phyloP scores from a whole-genome alignment of 1,284 basidiomycete genomes.

The Kwoniella shivajii region DNA sequence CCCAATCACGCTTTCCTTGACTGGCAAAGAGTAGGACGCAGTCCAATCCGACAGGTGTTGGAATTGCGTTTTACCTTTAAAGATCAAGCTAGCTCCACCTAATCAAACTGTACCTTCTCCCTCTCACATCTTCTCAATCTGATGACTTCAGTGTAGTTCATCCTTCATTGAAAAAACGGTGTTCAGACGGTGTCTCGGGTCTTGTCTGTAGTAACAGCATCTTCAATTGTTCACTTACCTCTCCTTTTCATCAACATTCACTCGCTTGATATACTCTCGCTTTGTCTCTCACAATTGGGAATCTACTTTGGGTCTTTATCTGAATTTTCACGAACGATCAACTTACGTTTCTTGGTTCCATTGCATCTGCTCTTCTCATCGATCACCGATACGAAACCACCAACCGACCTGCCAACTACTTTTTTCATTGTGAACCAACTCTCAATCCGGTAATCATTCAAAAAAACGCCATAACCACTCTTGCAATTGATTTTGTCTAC shows the following conservation, averaged over 20 bases:
- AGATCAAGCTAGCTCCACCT: conserved; percentile 16
- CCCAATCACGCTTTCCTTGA: conserved; percentile 5
- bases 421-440: conserved; percentile 4
- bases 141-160: conserved; percentile 14
- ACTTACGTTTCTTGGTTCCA: conserved; percentile 7
- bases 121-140: conserved; percentile 2
- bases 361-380: conserved; percentile 1
- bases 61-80: conserved; percentile 14
- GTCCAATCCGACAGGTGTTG: too few species aligned
- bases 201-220: conserved; percentile 3
- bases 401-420: conserved; percentile 5
- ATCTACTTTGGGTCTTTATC: not conserved
- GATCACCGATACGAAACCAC: not conserved
- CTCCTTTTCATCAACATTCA: conserved; percentile 5
- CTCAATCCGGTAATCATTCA: conserved; percentile 1
- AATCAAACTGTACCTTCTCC: conserved; percentile 9
- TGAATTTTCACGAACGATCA: conserved; percentile 6
- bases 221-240: not conserved
- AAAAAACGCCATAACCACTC: conserved; percentile 5
- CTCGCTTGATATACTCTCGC: conserved; percentile 2
- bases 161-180: conserved; percentile 6
- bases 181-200: conserved; percentile 17
- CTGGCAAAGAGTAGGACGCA: too few species aligned
- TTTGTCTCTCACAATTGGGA: not conserved
- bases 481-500: conserved; percentile 2